These are phyloP conservation scores for Coffea canephora DNA, from an alignment of 257 asterid species.

Conservation along the genomic window DNA sequence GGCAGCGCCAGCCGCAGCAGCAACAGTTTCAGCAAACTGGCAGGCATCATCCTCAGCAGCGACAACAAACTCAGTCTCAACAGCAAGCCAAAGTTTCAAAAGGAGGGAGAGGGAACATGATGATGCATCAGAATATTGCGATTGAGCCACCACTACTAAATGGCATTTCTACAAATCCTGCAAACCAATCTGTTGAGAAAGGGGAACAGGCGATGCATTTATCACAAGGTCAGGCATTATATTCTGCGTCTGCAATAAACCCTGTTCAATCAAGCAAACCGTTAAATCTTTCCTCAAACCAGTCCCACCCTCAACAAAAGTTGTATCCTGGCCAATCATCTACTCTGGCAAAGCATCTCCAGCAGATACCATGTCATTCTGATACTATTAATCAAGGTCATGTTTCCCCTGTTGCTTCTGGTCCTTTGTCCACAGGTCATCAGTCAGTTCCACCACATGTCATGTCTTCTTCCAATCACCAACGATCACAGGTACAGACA, in stretches of 20 bases:
- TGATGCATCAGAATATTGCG: slow-evolving; percentile 55
- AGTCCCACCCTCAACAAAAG: slow-evolving; percentile 53
- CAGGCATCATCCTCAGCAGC: slow-evolving; percentile 54
- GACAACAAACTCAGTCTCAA: slow-evolving; percentile 62
- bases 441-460: slow-evolving; percentile 47
- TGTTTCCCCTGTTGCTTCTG: slow-evolving; percentile 42
- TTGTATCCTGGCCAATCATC: slow-evolving; percentile 49
- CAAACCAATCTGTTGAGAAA: slow-evolving; percentile 43
- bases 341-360: slow-evolving; percentile 46
- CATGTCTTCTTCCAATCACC: slow-evolving; percentile 48
- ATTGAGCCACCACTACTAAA: slow-evolving; percentile 49
- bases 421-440: slow-evolving; percentile 38
- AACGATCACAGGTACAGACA: slow-evolving; percentile 34
- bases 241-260: slow-evolving; percentile 43
- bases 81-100: slow-evolving; percentile 64
- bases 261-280: slow-evolving; percentile 48
- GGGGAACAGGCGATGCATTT: slow-evolving; percentile 46
- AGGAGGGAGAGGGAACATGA: slow-evolving; percentile 65
- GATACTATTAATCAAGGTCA: slow-evolving; percentile 49
- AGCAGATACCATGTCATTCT: slow-evolving; percentile 43
- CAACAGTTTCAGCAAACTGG: slow-evolving; percentile 48
- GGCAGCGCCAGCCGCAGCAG: slow-evolving; percentile 39
- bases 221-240: slow-evolving; percentile 45
- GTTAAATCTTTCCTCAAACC: slow-evolving; percentile 49
- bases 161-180: slow-evolving; percentile 56